phyloP scores from a whole-genome alignment of 305 asterid species.

The Plantago rigida region DNA sequence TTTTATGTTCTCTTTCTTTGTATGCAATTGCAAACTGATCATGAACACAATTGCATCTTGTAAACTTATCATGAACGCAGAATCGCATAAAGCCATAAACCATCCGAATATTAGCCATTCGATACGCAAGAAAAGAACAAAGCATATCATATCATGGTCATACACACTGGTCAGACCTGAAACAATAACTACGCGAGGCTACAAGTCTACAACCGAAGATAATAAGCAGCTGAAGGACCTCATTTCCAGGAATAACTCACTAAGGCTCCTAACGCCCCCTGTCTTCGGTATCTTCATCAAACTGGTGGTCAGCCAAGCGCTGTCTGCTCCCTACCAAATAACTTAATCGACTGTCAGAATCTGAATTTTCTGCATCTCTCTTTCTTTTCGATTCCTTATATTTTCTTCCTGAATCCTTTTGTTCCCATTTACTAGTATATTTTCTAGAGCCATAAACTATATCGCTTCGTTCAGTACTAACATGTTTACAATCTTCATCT shows the following conservation, averaged over 20 bases:
- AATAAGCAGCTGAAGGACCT: neutral
- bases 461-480: slow-evolving; percentile 17
- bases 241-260: slow-evolving; percentile 9
- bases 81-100: too few relatives aligned
- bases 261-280: slow-evolving; percentile 58
- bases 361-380: slow-evolving; percentile 25
- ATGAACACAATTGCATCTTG: too few relatives aligned
- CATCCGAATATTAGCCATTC: too few relatives aligned
- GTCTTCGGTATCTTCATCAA: slow-evolving; percentile 26
- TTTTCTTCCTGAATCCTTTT: slow-evolving; percentile 21
- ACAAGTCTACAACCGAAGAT: too few relatives aligned
- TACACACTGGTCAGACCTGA: too few relatives aligned
- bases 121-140: too few relatives aligned
- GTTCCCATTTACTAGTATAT: slow-evolving; percentile 12
- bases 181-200: too few relatives aligned
- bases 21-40: too few relatives aligned
- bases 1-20: too few relatives aligned
- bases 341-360: slow-evolving; percentile 20
- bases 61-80: too few relatives aligned
- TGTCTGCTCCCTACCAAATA: slow-evolving; percentile 10
- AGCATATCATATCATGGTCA: too few relatives aligned
- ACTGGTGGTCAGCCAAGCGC: slow-evolving; percentile 13
- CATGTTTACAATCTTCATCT: slow-evolving; percentile 28
- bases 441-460: slow-evolving; percentile 24
- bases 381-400: slow-evolving; percentile 29